Conservation (phyloP, 1,284 basidiomycete species). For the Ustilago tritici region DNA sequence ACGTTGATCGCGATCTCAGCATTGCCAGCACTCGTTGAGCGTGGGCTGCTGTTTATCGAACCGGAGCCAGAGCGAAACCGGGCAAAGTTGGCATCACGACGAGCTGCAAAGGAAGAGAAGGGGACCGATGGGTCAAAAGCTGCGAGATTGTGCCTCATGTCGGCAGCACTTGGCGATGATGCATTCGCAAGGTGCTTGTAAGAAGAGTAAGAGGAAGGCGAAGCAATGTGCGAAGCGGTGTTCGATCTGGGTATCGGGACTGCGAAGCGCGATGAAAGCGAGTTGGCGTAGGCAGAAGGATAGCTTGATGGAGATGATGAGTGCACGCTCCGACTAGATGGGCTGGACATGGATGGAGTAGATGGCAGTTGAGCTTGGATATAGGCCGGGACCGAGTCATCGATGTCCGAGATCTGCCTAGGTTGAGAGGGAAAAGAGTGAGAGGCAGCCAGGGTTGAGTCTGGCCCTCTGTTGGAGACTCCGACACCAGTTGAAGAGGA, state of each 20-base stretch:
- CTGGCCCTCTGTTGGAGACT: background rate
- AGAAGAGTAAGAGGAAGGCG: background rate
- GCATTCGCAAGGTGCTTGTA: background rate
- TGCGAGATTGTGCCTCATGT: conserved; percentile 18
- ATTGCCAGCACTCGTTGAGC: conserved; percentile 14
- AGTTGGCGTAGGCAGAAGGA: background rate
- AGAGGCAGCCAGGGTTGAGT: background rate
- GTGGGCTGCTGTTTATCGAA: conserved; percentile 15
- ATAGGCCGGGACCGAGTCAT: conserved; percentile 16
- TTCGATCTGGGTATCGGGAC: conserved; percentile 2
- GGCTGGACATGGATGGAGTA: conserved; percentile 12
- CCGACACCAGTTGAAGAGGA: background rate
- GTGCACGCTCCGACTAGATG: background rate
- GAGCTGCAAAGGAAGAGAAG: conserved; percentile 8
- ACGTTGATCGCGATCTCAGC: conserved; percentile 37
- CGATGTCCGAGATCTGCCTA: background rate
- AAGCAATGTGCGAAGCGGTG: background rate
- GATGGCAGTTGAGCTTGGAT: conserved; percentile 16
- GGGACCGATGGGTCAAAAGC: conserved; percentile 10
- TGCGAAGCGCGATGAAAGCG: conserved; percentile 9
- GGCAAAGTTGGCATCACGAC: conserved; percentile 14
- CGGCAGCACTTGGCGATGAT: conserved; percentile 7
- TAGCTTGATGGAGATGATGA: conserved; percentile 2
- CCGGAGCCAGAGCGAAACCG: conserved; percentile 38
- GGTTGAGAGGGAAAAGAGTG: background rate